These are phyloP conservation scores for Talaromyces stipitatus DNA, from an alignment of 495 filamentous ascomycete species.

Conservation along the genomic window DNA sequence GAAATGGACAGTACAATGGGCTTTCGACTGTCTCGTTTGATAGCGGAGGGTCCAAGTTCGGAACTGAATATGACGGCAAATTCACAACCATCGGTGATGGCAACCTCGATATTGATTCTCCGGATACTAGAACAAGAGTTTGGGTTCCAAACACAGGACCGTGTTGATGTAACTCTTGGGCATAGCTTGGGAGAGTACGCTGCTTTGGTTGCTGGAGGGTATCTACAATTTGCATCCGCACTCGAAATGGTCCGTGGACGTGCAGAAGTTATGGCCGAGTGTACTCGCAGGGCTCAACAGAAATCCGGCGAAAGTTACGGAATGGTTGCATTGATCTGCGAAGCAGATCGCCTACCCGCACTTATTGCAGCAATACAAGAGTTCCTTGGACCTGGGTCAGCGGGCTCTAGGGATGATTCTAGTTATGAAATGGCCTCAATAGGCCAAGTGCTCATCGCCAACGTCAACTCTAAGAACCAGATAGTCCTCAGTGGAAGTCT, in stretches of 20 bases:
- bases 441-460: constrained; percentile 84
- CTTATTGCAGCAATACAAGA: constrained; percentile 70
- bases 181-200: constrained; percentile 96
- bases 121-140: constrained; percentile 83
- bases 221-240: constrained; percentile 69
- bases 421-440: constrained; percentile 59
- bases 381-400: constrained; percentile 60
- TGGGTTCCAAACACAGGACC: constrained; percentile 58
- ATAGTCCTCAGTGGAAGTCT: constrained; percentile 90
- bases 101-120: constrained; percentile 82
- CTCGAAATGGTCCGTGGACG: constrained; percentile 68
- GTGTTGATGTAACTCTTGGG: constrained; percentile 75
- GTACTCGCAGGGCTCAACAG: constrained; percentile 54
- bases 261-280: constrained; percentile 78
- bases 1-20: constrained; percentile 74
- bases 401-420: constrained; percentile 60
- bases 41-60: constrained; percentile 68
- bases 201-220: constrained; percentile 74
- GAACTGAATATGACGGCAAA: constrained; percentile 74
- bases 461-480: constrained; percentile 92
- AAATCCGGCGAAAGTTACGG: constrained; percentile 67
- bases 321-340: constrained; percentile 89
- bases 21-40: constrained; percentile 63
- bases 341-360: constrained; percentile 58
- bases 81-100: constrained; percentile 94